Evolutionary conservation across 2,329 filamentous ascomycete genomes (phyloP).

Genomic region (Arthroderma sp.): DNA sequence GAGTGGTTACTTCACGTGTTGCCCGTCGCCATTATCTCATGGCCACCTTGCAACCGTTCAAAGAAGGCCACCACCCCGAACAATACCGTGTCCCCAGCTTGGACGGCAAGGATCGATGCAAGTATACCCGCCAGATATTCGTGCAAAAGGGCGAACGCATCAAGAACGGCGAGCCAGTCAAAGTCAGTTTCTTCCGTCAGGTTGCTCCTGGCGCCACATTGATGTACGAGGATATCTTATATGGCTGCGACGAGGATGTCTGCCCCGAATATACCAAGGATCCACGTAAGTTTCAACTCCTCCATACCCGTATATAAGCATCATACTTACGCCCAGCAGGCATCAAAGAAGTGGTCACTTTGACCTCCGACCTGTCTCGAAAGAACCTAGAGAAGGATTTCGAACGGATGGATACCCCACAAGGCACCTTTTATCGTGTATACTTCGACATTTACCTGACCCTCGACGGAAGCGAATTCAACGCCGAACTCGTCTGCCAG

Average conservation of each 20-base stretch:
- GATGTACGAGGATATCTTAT: slow-evolving; percentile 98
- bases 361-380: slow-evolving; percentile 89
- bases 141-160: slow-evolving; percentile 97
- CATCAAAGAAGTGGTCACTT: slow-evolving; percentile 97
- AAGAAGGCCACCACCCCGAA: slow-evolving; percentile 95
- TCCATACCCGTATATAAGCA: neutral
- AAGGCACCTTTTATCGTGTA: slow-evolving; percentile 83
- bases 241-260: slow-evolving; percentile 94
- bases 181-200: slow-evolving; percentile 96
- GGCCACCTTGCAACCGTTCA: slow-evolving; percentile 97
- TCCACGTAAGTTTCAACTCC: slow-evolving; percentile 60
- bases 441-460: slow-evolving; percentile 68
- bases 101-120: slow-evolving; percentile 95
- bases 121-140: slow-evolving; percentile 96
- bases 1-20: slow-evolving; percentile 91
- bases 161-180: slow-evolving; percentile 97
- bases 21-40: slow-evolving; percentile 97
- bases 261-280: slow-evolving; percentile 99
- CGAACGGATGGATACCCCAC: slow-evolving; percentile 96
- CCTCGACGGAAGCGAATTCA: slow-evolving; percentile 94
- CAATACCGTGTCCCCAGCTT: slow-evolving; percentile 93
- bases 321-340: slow-evolving; percentile 39
- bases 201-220: slow-evolving; percentile 92
- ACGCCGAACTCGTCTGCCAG: slow-evolving; percentile 95
- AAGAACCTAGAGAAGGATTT: slow-evolving; percentile 99